Conservation (phyloP, 305 asterid genomes). For the Salvia sclarea region DNA sequence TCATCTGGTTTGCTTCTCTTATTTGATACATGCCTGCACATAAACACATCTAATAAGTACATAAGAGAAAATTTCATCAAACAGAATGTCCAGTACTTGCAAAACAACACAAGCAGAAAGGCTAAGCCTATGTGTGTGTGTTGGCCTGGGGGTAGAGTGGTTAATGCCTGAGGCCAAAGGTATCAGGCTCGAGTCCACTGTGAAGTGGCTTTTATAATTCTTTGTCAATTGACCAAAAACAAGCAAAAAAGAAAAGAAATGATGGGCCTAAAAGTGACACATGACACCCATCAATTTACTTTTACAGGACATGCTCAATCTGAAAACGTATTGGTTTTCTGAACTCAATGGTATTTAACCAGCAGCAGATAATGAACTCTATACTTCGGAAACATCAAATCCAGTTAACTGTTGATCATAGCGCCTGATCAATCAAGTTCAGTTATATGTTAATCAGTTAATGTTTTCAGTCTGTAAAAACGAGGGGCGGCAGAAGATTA, state of each 20-base stretch:
- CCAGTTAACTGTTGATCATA: not conserved
- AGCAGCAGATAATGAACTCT: constrained; percentile 10
- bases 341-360: not conserved
- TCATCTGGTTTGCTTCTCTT: constrained; percentile 99
- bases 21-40: constrained; percentile 98
- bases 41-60: constrained; percentile 27
- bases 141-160: too few relatives aligned
- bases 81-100: constrained; percentile 6
- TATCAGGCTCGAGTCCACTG: too few relatives aligned
- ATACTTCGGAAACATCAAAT: constrained; percentile 9
- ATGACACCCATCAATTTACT: not conserved
- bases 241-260: too few relatives aligned
- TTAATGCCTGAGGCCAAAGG: too few relatives aligned
- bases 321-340: constrained; percentile 1
- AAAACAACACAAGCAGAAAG: not conserved
- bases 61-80: constrained; percentile 14
- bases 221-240: too few relatives aligned
- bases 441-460: not conserved
- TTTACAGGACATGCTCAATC: constrained; percentile 24
- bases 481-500: not conserved
- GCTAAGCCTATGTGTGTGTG: too few relatives aligned
- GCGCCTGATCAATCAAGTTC: constrained; percentile 3
- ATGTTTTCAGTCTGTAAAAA: constrained; percentile 7
- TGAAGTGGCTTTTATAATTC: too few relatives aligned
- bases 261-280: too few relatives aligned